These are phyloP conservation scores for Dillenia suffruticosa DNA, from an alignment of 164 flowering plant species.

Conservation along the genomic window DNA sequence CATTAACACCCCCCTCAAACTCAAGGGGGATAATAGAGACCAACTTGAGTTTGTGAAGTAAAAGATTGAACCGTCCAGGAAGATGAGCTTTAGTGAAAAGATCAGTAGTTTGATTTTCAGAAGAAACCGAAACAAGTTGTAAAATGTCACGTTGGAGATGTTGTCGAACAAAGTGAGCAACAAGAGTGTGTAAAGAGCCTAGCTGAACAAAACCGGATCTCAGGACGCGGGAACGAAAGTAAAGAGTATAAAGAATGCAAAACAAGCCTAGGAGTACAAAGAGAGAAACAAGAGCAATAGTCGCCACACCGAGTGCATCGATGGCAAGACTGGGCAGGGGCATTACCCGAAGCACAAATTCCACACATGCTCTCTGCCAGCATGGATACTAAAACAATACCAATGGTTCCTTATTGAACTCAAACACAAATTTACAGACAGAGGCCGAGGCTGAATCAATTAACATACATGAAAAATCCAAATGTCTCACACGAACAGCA, in stretches of 20 bases:
- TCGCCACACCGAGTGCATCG: slow-evolving; percentile 99
- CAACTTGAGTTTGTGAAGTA: too few species aligned
- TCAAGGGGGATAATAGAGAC: too few species aligned
- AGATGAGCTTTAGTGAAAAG: too few species aligned
- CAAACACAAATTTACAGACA: slow-evolving; percentile 13
- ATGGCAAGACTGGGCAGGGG: slow-evolving; percentile 87
- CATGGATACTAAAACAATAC: slow-evolving; percentile 54
- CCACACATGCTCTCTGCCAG: slow-evolving; percentile 99
- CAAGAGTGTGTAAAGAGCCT: too few species aligned
- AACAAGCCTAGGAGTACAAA: slow-evolving; percentile 63
- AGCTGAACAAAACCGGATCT: slow-evolving; percentile 47
- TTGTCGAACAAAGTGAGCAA: too few species aligned
- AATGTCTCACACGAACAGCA: background rate
- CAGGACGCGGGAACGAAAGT: slow-evolving; percentile 63
- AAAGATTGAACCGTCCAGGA: too few species aligned
- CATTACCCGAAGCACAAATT: slow-evolving; percentile 90
- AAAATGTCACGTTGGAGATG: too few species aligned
- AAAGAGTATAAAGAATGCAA: slow-evolving; percentile 64
- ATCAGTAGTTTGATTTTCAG: too few species aligned
- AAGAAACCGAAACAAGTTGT: too few species aligned
- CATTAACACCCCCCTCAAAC: too few species aligned
- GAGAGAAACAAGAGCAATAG: slow-evolving; percentile 70
- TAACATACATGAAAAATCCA: slow-evolving; percentile 2
- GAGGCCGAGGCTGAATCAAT: slow-evolving; percentile 10
- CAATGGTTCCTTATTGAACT: slow-evolving; percentile 22